Base-by-base conservation (phyloP, 352 stramenopile genomes). In the Globisporangium spiculum region DNA sequence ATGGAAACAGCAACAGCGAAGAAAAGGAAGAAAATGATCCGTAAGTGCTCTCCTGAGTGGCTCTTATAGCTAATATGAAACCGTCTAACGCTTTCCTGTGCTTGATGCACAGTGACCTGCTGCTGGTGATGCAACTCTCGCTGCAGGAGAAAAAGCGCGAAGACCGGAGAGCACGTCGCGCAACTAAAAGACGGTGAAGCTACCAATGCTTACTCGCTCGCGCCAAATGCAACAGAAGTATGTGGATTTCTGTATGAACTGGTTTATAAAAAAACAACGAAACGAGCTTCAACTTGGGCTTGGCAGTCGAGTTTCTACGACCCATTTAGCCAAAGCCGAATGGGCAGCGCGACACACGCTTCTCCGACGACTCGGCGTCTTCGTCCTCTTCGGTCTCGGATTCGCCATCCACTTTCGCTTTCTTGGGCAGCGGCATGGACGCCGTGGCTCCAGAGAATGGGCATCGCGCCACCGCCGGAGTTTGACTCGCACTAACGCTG, bases 91-190 rank as follows among this genome's bases (percentile, higher is more conserved):
- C 12, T 46, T 16, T 46, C 2, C 4, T 46, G 38, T 46, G 38
- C 27, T 64, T 64, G 32, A 34, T 67, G 3, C 12, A 24, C 48
- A 92, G 84, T 14, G 83, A 90, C 4, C 52, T 93, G 27, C 9
- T 87, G n/a, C 57, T 75, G 30, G 83, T 81, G 48, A 48, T 91
- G 30, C 74, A 76, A 27, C 76, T 84, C 1, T 93, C 83, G 18
- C 65, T 91, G 27, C 76, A 91, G 67, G 81, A 91, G 64, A 84
- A 86, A 65, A 93, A 91, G 70, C 76, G 78, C 7, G 83, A 88
- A 48, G 78, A 78, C 18, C 79, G 83, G 4, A 73, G 77, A 38
- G 26, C 66, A 61, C 75, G 81, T 26, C 79, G 84, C 26, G 76
- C 71, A 26, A 78, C 65, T 58, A 74, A 75, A 56, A 69, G 77